These are phyloP conservation scores for Aspergillus sp. DNA, from an alignment of 2,329 filamentous ascomycete species.

Conservation along the genomic window DNA sequence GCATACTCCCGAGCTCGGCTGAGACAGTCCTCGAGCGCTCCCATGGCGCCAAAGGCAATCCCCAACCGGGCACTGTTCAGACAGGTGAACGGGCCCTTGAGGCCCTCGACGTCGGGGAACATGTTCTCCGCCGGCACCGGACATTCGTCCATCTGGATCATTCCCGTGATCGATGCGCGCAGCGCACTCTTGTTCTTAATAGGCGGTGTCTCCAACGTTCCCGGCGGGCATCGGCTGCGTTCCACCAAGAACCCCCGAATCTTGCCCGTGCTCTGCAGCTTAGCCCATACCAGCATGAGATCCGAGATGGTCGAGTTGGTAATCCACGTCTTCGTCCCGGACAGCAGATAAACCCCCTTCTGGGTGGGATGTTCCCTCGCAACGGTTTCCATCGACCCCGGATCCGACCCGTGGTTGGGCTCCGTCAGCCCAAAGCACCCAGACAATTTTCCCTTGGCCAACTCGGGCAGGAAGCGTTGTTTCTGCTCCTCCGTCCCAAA, in stretches of 20 bases:
- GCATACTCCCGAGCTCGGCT: conserved; percentile 72
- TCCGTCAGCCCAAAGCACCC: conserved; percentile 87
- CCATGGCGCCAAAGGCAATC: conserved; percentile 89
- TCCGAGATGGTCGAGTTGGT: conserved; percentile 89
- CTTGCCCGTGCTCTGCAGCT: conserved; percentile 81
- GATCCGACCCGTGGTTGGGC: conserved; percentile 87
- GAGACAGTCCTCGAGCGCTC: conserved; percentile 88
- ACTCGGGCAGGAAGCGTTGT: conserved; percentile 67
- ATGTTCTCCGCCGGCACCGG: conserved; percentile 87
- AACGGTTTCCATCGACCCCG: conserved; percentile 79
- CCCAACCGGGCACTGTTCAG: conserved; percentile 89
- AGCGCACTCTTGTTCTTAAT: conserved; percentile 95
- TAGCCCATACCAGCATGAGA: conserved; percentile 83
- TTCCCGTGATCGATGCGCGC: conserved; percentile 86
- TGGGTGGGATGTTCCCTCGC: conserved; percentile 79
- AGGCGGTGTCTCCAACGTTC: conserved; percentile 81
- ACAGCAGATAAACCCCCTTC: conserved; percentile 70
- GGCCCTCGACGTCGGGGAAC: conserved; percentile 82
- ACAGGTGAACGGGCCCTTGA: conserved; percentile 84
- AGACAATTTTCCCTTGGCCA: conserved; percentile 74
- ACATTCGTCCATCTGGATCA: conserved; percentile 91
- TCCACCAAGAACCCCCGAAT: conserved; percentile 91
- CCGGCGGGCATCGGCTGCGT: conserved; percentile 71
- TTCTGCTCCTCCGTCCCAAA: conserved; percentile 83
- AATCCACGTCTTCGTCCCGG: conserved; percentile 88